Base-by-base conservation (phyloP, 2,329 filamentous ascomycete genomes). In the Allantophomopsis lycopodina region DNA sequence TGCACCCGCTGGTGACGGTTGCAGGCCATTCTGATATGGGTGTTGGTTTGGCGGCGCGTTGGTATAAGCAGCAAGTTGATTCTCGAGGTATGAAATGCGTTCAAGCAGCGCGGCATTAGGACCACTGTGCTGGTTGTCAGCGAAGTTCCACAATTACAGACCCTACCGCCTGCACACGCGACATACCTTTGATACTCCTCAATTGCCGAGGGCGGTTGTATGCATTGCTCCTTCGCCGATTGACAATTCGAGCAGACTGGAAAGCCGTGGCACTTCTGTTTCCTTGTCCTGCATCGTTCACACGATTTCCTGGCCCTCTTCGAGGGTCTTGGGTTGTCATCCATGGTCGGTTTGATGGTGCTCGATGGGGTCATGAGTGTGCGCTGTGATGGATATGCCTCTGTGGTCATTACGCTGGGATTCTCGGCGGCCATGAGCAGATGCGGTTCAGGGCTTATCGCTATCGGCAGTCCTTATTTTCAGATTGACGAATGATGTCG, bases 251-350 rank as follows among this genome's bases (percentile, higher is more conserved):
- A 44, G 33, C 48, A 53, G 8, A 52, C 40, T 3, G 48, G 50
- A 36, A 49, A 50, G 7, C 49, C 48, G 31, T 50, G 45, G 33
- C 48, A 53, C 44, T 50, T 49, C 43, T 52, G 48, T 37, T 52
- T 52, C 32, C 48, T 36, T 3, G 39, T 42, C 40, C 50, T 38
- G 40, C 49, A 53, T 14, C 50, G 36, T 21, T 48, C 47, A 38
- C 49, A 52, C 15, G 44, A 47, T 32, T 50, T 53, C 21, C 50
- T 43, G 4, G 49, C 46, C 40, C 50, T 37, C 40, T 53, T 53
- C n/a, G 48, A 49, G 4, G 50, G 46, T 14, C 46, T 43, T 7
- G 49, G 47, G 42, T 44, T 50, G 8, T 50, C 46, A 46, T 49
- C 46, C 44, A 48, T 48, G 13, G 28, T 47, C 47, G 2, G 23